Conservation (phyloP, 495 filamentous ascomycete species). For the Cenococcum geophilum region DNA sequence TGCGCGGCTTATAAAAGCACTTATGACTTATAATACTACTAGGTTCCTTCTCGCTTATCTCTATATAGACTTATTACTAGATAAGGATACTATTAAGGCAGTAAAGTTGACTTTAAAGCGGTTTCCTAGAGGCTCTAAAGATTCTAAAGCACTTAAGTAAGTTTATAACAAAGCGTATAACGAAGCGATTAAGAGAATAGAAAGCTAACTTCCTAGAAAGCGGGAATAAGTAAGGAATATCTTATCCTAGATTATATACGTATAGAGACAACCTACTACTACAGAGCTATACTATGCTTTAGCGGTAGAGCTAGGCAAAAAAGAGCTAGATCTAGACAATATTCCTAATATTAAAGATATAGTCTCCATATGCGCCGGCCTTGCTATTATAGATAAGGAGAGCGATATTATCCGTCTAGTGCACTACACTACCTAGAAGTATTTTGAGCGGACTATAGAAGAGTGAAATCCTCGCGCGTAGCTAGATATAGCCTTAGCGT, state of each 20-base stretch:
- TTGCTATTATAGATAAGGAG: slow-evolving; percentile 46
- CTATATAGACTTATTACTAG: slow-evolving; percentile 43
- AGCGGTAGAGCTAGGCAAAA: slow-evolving; percentile 34
- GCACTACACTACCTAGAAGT: slow-evolving; percentile 35
- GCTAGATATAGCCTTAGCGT: no score
- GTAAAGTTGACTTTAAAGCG: slow-evolving; percentile 27
- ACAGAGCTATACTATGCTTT: slow-evolving; percentile 47
- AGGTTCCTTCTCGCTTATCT: no score
- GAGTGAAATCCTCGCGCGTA: not conserved
- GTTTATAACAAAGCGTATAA: slow-evolving; percentile 37
- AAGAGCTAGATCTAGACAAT: slow-evolving; percentile 40
- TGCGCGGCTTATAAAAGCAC: no score
- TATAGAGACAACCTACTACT: slow-evolving; percentile 38
- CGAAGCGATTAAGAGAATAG: slow-evolving; percentile 42
- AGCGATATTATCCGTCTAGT: slow-evolving; percentile 46
- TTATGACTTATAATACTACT: no score
- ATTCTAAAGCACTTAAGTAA: no score
- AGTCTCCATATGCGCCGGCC: slow-evolving; percentile 45
- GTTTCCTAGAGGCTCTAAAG: not conserved
- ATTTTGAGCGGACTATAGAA: not conserved
- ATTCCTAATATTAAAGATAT: slow-evolving; percentile 39
- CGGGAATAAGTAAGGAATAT: slow-evolving; percentile 36
- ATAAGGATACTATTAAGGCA: slow-evolving; percentile 32
- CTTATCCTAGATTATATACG: slow-evolving; percentile 45
- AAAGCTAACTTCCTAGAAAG: slow-evolving; percentile 31